These are phyloP conservation scores for Quercus tomentella DNA, from an alignment of 331 rosid genomes.

Conservation along the genomic window DNA sequence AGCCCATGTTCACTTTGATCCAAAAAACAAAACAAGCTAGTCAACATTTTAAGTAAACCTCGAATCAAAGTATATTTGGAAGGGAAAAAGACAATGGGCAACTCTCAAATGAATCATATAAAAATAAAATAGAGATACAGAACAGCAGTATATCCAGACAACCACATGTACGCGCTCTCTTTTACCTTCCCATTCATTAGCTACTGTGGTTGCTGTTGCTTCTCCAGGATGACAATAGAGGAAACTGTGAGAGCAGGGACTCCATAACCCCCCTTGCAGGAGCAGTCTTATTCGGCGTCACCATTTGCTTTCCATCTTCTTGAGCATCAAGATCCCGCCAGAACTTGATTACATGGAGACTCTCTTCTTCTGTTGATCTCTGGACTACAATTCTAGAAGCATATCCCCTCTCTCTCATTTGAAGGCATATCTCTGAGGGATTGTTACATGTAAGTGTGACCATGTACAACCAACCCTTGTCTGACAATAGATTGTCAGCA, in stretches of 20 bases:
- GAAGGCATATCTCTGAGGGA: conserved; percentile 72
- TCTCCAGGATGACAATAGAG: conserved; percentile 26
- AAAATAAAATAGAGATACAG: not conserved
- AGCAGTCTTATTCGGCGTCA: conserved; percentile 15
- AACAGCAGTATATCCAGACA: not conserved
- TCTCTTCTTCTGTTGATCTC: conserved; percentile 90
- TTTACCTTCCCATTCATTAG: conserved; percentile 16
- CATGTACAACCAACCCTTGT: conserved; percentile 93
- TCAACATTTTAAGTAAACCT: not conserved
- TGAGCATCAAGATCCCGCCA: conserved; percentile 62
- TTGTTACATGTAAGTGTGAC: conserved; percentile 73
- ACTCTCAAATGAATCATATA: not conserved
- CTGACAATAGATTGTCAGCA: conserved; percentile 72
- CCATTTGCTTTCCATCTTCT: conserved; percentile 22
- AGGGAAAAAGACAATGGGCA: not conserved
- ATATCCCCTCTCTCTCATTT: conserved; percentile 78
- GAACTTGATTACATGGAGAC: conserved; percentile 87
- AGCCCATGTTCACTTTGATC: not conserved
- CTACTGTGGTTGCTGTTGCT: conserved; percentile 14
- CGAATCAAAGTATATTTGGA: not conserved
- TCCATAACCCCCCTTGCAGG: conserved; percentile 29
- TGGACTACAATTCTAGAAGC: conserved; percentile 79
- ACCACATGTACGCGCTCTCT: not conserved
- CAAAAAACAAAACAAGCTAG: not conserved
- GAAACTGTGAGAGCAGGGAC: conserved; percentile 33